Evolutionary conservation across 768 basidiomycete species (phyloP).

Genomic region (Lepiota brunneoincarnata): DNA sequence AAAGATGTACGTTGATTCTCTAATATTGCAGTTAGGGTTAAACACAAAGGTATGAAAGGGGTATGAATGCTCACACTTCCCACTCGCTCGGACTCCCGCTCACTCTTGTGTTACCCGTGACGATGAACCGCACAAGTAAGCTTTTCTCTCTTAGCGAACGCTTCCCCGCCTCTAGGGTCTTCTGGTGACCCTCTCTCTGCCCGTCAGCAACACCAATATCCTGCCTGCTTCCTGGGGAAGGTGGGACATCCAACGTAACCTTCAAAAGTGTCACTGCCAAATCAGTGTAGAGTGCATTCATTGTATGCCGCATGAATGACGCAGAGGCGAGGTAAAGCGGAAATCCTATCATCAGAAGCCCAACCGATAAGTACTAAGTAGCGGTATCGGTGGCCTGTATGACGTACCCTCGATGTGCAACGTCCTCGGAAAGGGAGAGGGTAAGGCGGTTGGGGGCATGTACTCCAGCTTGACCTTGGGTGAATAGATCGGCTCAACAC

Average conservation of each 20-base stretch:
- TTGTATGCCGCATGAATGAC: slow-evolving; percentile 66
- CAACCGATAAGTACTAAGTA: too few relatives aligned
- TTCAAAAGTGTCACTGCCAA: slow-evolving; percentile 54
- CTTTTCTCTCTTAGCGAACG: slow-evolving; percentile 51
- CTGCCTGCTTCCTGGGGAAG: slow-evolving; percentile 5
- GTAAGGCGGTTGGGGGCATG: slow-evolving; percentile 64
- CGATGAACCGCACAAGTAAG: slow-evolving; percentile 50
- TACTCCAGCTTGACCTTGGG: slow-evolving; percentile 61
- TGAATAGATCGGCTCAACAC: slow-evolving; percentile 57
- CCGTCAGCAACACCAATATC: neutral
- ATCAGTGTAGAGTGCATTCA: slow-evolving; percentile 74
- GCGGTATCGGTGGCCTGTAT: too few relatives aligned
- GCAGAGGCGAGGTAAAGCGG: slow-evolving; percentile 72
- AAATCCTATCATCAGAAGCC: slow-evolving; percentile 57
- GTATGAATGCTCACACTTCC: slow-evolving; percentile 56
- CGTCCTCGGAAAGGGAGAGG: slow-evolving; percentile 66
- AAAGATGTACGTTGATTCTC: slow-evolving; percentile 72
- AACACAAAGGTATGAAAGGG: neutral
- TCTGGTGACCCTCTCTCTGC: neutral
- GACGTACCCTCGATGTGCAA: slow-evolving; percentile 69
- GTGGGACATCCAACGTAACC: slow-evolving; percentile 36
- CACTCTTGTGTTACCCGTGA: slow-evolving; percentile 60
- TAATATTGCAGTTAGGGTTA: slow-evolving; percentile 21
- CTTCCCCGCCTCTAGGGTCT: slow-evolving; percentile 15
- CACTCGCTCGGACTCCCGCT: slow-evolving; percentile 64